Evolutionary conservation across 2,329 filamentous ascomycete species (phyloP).

Genomic region (Coccinonectria pachysandricola): DNA sequence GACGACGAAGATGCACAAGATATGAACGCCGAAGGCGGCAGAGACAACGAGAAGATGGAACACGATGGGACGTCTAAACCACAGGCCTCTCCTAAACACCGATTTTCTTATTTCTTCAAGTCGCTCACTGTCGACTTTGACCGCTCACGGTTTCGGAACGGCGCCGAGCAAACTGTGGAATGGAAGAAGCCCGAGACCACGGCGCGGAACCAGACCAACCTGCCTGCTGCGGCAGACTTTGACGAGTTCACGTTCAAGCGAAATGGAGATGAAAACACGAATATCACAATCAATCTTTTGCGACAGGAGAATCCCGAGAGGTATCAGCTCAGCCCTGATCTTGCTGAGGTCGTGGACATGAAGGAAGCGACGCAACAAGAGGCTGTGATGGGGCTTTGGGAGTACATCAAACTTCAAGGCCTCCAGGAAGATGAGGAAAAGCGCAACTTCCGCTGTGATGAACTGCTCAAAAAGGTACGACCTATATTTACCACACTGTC

Average conservation of each 20-base stretch:
- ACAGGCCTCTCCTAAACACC: constrained; percentile 33
- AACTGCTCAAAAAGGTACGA: constrained; percentile 63
- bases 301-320: constrained; percentile 80
- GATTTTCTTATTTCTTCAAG: constrained; percentile 74
- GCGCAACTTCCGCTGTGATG: constrained; percentile 83
- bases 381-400: constrained; percentile 86
- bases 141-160: constrained; percentile 45
- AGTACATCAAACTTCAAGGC: constrained; percentile 78
- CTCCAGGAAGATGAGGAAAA: constrained; percentile 94
- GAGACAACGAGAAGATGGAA: constrained; percentile 26
- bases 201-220: constrained; percentile 31
- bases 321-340: constrained; percentile 65
- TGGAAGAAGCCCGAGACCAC: constrained; percentile 74
- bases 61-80: constrained; percentile 26
- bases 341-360: constrained; percentile 79
- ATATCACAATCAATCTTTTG: constrained; percentile 78
- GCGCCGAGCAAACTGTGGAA: constrained; percentile 53
- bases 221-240: constrained; percentile 62
- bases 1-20: constrained; percentile 56
- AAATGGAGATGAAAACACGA: constrained; percentile 83
- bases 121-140: constrained; percentile 68
- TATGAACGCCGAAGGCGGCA: constrained; percentile 36
- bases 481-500: not conserved
- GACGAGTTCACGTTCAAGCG: constrained; percentile 88
- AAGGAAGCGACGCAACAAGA: constrained; percentile 79